phyloP scores from a whole-genome alignment of 345 rosid species.

The Eucalyptus victrix region DNA sequence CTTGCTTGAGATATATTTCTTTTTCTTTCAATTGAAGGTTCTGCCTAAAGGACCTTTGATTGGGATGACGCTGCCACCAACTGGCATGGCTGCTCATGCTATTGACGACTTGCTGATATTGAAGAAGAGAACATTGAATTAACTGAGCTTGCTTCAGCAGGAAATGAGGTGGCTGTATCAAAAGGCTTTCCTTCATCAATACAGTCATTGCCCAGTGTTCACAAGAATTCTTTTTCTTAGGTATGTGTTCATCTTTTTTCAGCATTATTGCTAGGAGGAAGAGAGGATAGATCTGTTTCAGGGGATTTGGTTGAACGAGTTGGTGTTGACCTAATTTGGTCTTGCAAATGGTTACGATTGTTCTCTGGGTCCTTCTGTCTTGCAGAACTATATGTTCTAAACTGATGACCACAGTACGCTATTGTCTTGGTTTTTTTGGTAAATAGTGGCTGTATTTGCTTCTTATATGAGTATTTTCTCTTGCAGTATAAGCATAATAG shows the following conservation, averaged over 20 bases:
- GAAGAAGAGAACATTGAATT: slow-evolving; percentile 39
- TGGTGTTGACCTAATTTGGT: not conserved
- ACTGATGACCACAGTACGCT: not conserved
- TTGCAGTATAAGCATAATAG: no score
- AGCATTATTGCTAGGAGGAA: not conserved
- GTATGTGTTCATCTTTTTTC: not conserved
- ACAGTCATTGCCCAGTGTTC: slow-evolving; percentile 35
- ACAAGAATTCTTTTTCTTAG: slow-evolving; percentile 25
- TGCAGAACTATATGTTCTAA: not conserved
- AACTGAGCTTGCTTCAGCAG: slow-evolving; percentile 8
- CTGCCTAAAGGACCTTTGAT: not conserved
- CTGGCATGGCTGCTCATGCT: slow-evolving; percentile 68
- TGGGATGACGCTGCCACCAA: slow-evolving; percentile 19
- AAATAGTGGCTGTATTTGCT: no score
- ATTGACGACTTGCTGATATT: slow-evolving; percentile 30
- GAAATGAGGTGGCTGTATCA: not conserved
- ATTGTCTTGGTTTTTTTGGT: not conserved
- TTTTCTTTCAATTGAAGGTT: not conserved
- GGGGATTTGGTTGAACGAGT: not conserved
- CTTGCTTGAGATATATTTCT: not conserved
- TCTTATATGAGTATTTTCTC: no score
- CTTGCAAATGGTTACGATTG: not conserved
- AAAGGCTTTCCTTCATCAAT: slow-evolving; percentile 24
- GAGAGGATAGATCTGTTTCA: not conserved
- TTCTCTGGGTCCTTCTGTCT: not conserved